Evolutionary conservation across 1,139 yeast species (phyloP), one percentile per base, ranked within the genome.

Genomic region (Eremothecium sinecaudum): DNA sequence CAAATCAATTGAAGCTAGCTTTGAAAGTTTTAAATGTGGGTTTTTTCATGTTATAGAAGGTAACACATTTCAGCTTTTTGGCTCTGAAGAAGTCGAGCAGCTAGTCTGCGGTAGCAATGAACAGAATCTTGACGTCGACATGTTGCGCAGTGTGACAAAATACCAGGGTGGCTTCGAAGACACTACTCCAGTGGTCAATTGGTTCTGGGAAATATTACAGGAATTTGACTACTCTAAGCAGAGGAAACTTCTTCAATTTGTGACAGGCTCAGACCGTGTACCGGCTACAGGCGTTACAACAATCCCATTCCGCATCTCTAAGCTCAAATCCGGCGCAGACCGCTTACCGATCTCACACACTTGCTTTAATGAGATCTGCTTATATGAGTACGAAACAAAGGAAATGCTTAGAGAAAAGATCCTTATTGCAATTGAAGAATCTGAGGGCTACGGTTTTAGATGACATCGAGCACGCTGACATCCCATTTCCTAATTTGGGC

Each of bases 201-300:
- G 97, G 96, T 83, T 90, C 52, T 90, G 97, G 97, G 75, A 77
- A 15, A 73, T 73, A 51, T 66, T 86, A 44, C 61, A 60, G 9
- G 48, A 54, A 4, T 59, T 79, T 44, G 56, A 63, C 2, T 61
- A 63, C 27, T 47, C 43, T 1, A 61, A 69, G 20, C 92, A 82
- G 46, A 73, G 75, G 45, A 71, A 69, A 45, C 62, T 87, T 25
- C 60, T 90, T 26, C 66, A 69, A 21, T 90, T 90, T 58, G 76
- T 87, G 4, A 86, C 95, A 0, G 96, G 97, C 0, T 78, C 94
- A 1, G 95, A 86, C 50, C 63, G 95, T 31, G 69, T 90, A 9
- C 97, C 97, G 0, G 94, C 96, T 0, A 83, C 94, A 0, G 98
- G 97, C 0, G 66, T 83, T 14, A 76, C 78, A 30, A 78, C 81